A percentile compares a stretch with the other conserved stretches of the same genome.
Conservation (phyloP, 371 early-diverging fungal species). For the Mucor irregularis region DNA sequence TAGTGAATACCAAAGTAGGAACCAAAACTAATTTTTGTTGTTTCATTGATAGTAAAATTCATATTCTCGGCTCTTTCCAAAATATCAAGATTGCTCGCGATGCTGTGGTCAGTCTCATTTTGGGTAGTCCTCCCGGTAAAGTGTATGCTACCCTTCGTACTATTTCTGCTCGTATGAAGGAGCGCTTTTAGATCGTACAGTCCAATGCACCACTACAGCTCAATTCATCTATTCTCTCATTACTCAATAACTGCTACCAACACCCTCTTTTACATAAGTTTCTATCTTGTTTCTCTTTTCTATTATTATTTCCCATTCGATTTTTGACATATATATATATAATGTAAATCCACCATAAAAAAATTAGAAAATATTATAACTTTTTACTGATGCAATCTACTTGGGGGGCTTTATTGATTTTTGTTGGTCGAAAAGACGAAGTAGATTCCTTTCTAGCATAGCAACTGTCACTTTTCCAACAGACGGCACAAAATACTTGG, state of each 20-base stretch:
- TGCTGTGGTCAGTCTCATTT: conserved; percentile 92
- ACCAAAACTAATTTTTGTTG: neutral
- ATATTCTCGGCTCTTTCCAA: conserved; percentile 95
- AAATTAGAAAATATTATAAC: neutral
- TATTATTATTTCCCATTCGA: conserved; percentile 1
- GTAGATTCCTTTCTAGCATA: conserved; percentile 92
- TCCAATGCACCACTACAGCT: neutral
- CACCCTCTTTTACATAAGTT: neutral
- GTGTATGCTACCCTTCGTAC: conserved; percentile 92
- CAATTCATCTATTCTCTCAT: neutral
- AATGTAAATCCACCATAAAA: neutral
- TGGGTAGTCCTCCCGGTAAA: conserved; percentile 98
- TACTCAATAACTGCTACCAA: neutral
- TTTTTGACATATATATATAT: conserved; percentile 1
- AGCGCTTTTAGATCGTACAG: conserved; percentile 70
- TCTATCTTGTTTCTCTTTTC: neutral
- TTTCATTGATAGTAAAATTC: conserved; percentile 71
- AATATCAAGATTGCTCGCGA: conserved; percentile 98
- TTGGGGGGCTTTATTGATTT: conserved; percentile 1
- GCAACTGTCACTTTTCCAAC: conserved; percentile 96
- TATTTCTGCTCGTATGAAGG: conserved; percentile 90
- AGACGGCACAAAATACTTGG: conserved; percentile 89
- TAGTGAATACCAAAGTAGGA: too few species aligned
- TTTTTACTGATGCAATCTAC: neutral
- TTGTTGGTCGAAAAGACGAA: conserved; percentile 78